Conservation (phyloP, 148 eudicot genomes). For the Tetragonia tetragonoides region DNA sequence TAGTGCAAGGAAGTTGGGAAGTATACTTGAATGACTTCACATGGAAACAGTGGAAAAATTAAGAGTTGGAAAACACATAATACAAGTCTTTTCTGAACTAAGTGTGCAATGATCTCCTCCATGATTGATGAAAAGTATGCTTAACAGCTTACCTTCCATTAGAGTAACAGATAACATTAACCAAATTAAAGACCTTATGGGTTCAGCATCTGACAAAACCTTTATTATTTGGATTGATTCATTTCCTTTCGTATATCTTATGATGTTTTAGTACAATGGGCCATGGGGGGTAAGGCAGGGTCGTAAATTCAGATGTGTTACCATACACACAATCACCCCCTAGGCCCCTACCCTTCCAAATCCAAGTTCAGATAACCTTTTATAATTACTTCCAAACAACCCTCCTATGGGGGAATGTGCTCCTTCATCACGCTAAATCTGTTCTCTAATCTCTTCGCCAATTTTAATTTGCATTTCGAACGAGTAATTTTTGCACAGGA, state of each 20-base stretch:
- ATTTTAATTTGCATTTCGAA: neutral
- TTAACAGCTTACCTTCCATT: too few relatives aligned
- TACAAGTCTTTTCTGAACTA: neutral
- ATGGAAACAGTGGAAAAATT: neutral
- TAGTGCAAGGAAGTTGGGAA: neutral
- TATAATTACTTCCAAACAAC: neutral
- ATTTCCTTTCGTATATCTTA: neutral
- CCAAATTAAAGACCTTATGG: neutral
- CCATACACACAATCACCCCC: neutral
- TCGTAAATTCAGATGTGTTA: neutral
- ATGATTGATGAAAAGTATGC: too few relatives aligned
- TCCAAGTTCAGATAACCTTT: neutral
- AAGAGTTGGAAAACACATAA: neutral
- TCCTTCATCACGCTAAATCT: neutral
- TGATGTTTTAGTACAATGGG: neutral
- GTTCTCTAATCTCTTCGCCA: neutral
- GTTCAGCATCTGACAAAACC: neutral
- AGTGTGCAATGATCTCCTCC: too few relatives aligned
- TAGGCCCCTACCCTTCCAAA: neutral
- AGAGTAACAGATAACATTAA: neutral
- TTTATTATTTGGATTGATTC: neutral
- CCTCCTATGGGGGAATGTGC: neutral
- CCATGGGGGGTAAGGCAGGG: neutral
- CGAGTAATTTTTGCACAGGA: neutral
- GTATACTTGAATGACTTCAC: neutral